phyloP scores from a whole-genome alignment of 345 rosid species.

The Jatropha curcas region DNA sequence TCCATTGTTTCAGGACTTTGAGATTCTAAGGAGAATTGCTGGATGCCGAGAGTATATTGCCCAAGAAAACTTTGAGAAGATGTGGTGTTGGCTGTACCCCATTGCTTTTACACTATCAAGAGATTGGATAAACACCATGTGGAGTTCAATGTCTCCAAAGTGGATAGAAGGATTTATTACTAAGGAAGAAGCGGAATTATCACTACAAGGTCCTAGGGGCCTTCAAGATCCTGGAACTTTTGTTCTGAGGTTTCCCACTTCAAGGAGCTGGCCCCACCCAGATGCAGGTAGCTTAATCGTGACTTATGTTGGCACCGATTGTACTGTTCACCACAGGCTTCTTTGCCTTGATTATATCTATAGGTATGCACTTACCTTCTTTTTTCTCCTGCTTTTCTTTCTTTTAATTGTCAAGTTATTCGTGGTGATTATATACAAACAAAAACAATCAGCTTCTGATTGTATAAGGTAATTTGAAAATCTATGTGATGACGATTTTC shows the following conservation, averaged over 20 bases:
- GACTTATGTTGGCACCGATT: constrained; percentile 75
- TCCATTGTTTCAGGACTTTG: constrained; percentile 58
- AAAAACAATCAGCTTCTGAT: too few species aligned
- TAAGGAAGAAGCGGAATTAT: constrained; percentile 90
- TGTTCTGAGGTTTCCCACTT: constrained; percentile 84
- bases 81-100: constrained; percentile 99
- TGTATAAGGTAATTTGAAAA: background rate
- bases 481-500: background rate
- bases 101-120: constrained; percentile 70
- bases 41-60: constrained; percentile 79
- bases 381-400: background rate
- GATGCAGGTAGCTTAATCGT: constrained; percentile 90
- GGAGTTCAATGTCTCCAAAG: constrained; percentile 71
- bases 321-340: constrained; percentile 57
- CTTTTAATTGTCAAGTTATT: too few species aligned
- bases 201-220: constrained; percentile 68
- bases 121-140: constrained; percentile 53
- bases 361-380: constrained; percentile 42
- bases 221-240: constrained; percentile 94
- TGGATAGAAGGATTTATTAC: constrained; percentile 97
- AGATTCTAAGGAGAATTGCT: constrained; percentile 65
- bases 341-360: constrained; percentile 57
- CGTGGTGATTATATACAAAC: too few species aligned
- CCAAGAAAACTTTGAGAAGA: constrained; percentile 86
- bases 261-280: constrained; percentile 99